Conservation (phyloP, 192 early-diverging fungal species). For the Backusella westeae region DNA sequence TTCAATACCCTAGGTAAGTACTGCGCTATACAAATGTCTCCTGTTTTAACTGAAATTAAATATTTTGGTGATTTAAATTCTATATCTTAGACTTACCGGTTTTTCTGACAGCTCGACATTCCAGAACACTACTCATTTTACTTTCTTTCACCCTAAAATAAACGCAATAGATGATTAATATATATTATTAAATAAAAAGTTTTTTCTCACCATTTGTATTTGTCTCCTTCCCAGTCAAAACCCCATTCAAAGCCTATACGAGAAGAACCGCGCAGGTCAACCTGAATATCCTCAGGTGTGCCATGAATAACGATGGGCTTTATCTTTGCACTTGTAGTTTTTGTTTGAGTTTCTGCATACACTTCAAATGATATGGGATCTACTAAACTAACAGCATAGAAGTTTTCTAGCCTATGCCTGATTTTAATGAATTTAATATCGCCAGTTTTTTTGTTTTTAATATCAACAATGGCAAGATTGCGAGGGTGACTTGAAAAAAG, state of each 20-base stretch:
- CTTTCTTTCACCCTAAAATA: conserved; percentile 20
- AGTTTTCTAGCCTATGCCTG: conserved; percentile 15
- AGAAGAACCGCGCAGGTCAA: neutral
- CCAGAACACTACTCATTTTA: conserved; percentile 14
- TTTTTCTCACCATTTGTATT: conserved; percentile 17
- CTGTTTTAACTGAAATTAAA: neutral
- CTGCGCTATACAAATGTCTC: conserved; percentile 21
- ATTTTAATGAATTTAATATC: conserved; percentile 16
- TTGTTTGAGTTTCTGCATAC: conserved; percentile 17
- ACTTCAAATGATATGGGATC: conserved; percentile 18
- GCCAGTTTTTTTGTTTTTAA: conserved; percentile 23
- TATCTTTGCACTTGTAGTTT: neutral
- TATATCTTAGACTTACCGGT: neutral
- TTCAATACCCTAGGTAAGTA: conserved; percentile 17
- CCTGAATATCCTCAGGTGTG: neutral
- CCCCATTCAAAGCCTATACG: conserved; percentile 24
- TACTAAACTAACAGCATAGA: conserved; percentile 26
- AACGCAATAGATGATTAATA: neutral
- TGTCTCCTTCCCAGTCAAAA: conserved; percentile 24
- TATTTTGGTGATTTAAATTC: neutral
- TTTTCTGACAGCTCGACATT: conserved; percentile 12
- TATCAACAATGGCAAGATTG: conserved; percentile 18
- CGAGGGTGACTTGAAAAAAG: conserved; percentile 15
- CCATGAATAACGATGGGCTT: conserved; percentile 17
- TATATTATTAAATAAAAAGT: neutral